Percentiles rank a stretch among this genome's conserved stretches.
Evolutionary conservation across 2,329 filamentous ascomycete genomes (phyloP).

Genomic region (Ascochyta viciae-villosae): DNA sequence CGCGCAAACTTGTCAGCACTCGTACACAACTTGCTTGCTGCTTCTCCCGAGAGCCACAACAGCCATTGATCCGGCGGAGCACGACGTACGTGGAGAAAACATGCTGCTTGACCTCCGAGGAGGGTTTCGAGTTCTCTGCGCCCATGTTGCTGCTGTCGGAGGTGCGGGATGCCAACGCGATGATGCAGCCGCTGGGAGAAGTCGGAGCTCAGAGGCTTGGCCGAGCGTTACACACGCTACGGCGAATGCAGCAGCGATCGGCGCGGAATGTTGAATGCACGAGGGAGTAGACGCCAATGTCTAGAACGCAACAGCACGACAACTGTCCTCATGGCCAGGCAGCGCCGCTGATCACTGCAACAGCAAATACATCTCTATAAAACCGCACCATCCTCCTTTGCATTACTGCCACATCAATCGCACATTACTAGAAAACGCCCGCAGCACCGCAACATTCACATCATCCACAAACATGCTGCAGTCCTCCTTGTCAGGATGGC

Average conservation of each 20-base stretch:
- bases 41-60: background rate
- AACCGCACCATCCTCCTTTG: background rate
- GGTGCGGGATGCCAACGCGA: constrained; percentile 30
- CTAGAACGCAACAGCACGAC: constrained; percentile 19
- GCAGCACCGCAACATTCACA: constrained; percentile 1
- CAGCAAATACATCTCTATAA: background rate
- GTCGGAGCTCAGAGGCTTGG: constrained; percentile 39
- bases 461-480: constrained; percentile 49
- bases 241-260: constrained; percentile 20
- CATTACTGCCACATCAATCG: too few species aligned
- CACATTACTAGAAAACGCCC: background rate
- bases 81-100: constrained; percentile 66
- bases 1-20: constrained; percentile 45
- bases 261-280: constrained; percentile 25
- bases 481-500: constrained; percentile 56
- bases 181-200: constrained; percentile 41
- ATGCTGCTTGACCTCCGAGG: constrained; percentile 62
- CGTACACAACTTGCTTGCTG: constrained; percentile 4
- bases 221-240: constrained; percentile 33
- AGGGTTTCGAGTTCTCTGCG: constrained; percentile 67
- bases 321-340: constrained; percentile 13
- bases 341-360: background rate
- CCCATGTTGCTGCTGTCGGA: constrained; percentile 59
- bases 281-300: constrained; percentile 25
- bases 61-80: constrained; percentile 31